A percentile compares a stretch with the other conserved stretches of the same genome.
These are phyloP conservation scores for Podospora bellae-mahoneyi DNA, from an alignment of 495 filamentous ascomycete genomes.

Conservation along the genomic window DNA sequence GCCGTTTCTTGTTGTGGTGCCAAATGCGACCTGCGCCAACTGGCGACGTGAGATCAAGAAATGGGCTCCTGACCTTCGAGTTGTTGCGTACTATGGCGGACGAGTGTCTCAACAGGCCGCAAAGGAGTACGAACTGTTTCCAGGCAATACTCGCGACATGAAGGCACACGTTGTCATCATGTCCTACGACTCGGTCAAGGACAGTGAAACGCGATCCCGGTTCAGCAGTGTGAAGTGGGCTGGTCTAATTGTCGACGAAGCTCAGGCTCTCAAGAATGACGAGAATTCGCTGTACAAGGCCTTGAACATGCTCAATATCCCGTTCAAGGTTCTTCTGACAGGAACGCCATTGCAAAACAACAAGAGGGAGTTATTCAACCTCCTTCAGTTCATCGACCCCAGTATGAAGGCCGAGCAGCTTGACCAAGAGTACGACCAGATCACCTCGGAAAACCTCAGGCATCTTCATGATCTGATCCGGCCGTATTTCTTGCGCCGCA, in stretches of 20 bases:
- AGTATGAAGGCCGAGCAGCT: conserved; percentile 62
- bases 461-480: conserved; percentile 81
- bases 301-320: conserved; percentile 65
- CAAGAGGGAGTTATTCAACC: conserved; percentile 87
- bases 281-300: conserved; percentile 74
- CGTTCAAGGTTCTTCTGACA: conserved; percentile 80
- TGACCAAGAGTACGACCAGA: conserved; percentile 68
- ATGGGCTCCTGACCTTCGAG: conserved; percentile 82
- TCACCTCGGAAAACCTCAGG: conserved; percentile 76
- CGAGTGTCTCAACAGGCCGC: conserved; percentile 65
- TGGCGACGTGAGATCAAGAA: conserved; percentile 96
- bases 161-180: conserved; percentile 90
- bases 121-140: conserved; percentile 79
- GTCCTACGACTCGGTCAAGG: conserved; percentile 82
- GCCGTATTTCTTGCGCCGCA: conserved; percentile 68
- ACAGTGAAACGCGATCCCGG: conserved; percentile 58
- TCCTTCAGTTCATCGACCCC: conserved; percentile 85
- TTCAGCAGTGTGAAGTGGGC: conserved; percentile 75
- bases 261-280: conserved; percentile 93
- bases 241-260: conserved; percentile 91
- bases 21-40: conserved; percentile 91
- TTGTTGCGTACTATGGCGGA: conserved; percentile 87
- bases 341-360: conserved; percentile 96
- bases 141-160: conserved; percentile 50
- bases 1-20: conserved; percentile 91